Evolutionary conservation across 2,329 filamentous ascomycete genomes (phyloP).

Genomic region (Basipetospora chlamydospora): DNA sequence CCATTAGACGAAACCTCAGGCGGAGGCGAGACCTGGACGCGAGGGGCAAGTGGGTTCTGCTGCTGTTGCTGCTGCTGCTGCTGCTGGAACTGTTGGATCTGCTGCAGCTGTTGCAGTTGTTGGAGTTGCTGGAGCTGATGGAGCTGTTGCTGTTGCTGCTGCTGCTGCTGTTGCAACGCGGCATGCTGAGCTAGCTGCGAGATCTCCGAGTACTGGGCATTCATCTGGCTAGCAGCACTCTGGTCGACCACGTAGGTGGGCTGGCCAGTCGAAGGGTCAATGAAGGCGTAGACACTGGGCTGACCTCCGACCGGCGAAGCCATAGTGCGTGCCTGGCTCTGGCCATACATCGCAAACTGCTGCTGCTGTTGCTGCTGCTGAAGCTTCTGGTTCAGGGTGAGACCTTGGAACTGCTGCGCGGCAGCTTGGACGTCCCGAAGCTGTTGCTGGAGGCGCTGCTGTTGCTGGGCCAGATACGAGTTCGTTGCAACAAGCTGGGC

Average conservation of each 20-base stretch:
- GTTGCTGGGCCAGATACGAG: conserved; percentile 82
- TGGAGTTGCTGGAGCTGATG: conserved; percentile 22
- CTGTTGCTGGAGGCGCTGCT: conserved; percentile 90
- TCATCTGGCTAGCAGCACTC: conserved; percentile 28
- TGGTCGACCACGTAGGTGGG: conserved; percentile 68
- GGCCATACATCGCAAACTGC: conserved; percentile 20
- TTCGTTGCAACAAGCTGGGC: conserved; percentile 85
- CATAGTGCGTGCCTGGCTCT: conserved; percentile 4
- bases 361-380: conserved; percentile 32
- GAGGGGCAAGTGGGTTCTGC: conserved; percentile 47
- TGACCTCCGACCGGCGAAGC: conserved; percentile 26
- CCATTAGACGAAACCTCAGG: conserved; percentile 38
- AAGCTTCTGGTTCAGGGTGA: conserved; percentile 49
- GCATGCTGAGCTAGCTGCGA: conserved; percentile 16
- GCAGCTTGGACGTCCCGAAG: conserved; percentile 70
- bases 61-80: conserved; percentile 14
- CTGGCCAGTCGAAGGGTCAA: conserved; percentile 76
- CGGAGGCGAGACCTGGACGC: conserved; percentile 71
- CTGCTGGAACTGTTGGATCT: conserved; percentile 9
- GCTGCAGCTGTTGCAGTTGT: conserved; percentile 17
- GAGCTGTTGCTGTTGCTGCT: conserved; percentile 27
- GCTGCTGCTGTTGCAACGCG: conserved; percentile 27
- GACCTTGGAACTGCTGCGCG: conserved; percentile 66
- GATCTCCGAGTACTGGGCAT: conserved; percentile 27
- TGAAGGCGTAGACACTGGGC: conserved; percentile 44